Evolutionary conservation across 805 yeast genomes (phyloP), one percentile per base, ranked within the genome.

Genomic region (Schwanniomyces sp.): DNA sequence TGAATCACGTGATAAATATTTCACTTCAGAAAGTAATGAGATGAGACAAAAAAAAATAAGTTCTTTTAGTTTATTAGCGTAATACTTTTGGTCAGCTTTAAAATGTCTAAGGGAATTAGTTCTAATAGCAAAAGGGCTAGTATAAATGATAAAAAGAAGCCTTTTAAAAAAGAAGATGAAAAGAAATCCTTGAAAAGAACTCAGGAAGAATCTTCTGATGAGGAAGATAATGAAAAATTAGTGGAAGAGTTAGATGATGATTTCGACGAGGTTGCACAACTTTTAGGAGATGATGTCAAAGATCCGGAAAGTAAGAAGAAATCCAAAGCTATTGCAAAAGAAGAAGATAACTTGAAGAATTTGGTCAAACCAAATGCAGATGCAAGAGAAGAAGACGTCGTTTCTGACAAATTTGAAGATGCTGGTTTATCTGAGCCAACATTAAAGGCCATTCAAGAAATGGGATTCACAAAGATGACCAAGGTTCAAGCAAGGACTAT

Each of bases 381-480:
- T 25, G 58, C 54, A 21, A 63, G 52, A 5, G 58, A 56, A 8
- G 70, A 63, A 16, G 66, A 61, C 46, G 59, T 53, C 21, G 72
- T 42, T 53, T 61, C 44, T 58, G 71, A 67, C 36, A 58, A 55
- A 41, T 71, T 72, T 47, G 74, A 63, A 29, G 67, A 69, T 39
- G 72, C 72, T 7, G 81, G 85, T 10, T 76, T 94, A 38, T 89
- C 97, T 3, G 86, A 78, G 49, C 92, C 91, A 46, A 91, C 98
- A 2, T 64, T 84, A 61, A 82, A 84, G 61, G 92, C 96, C 18
- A 84, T 94, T 54, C 75, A 76, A 34, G 85, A 83, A 29, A 88
- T 94, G 97, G 97, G 97, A 1, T 94, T 94, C 72, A 76, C 81
- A 11, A 85, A 74, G 44, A 89, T 94, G 97, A 95, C 99, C 1